Evolutionary conservation across 352 stramenopile genomes (phyloP), one percentile per base, ranked within the genome.

Genomic region (Globisporangium carolinianum): DNA sequence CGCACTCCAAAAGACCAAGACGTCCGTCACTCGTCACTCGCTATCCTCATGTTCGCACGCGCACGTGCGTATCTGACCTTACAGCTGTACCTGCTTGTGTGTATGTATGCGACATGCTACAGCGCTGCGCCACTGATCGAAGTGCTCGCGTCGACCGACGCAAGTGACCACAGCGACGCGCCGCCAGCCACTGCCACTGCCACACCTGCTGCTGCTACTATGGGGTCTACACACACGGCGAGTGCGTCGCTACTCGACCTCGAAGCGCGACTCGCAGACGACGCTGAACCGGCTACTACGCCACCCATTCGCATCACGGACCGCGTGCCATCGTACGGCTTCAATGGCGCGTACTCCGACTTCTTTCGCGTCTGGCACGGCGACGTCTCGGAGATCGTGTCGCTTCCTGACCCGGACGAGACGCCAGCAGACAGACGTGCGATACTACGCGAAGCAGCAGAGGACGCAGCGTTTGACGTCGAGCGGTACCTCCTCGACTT

Each of bases 401-500:
- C 97, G 51, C 72, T 97, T 24, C 89, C 91, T 36, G 80, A 96
- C 47, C 94, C 93, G 1, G 93, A 98, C 48, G 69, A 81, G 47
- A 86, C 76, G 24, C 75, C 76, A n/a, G 71, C 74, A 7, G 65
- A 76, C n/a, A 68, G 94, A 49, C 87, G 93, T 47, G 60, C 75
- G 9, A 59, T 70, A n/a, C 59, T 96, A 53, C 85, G 94, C 18
- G 68, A 95, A 47, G 58, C 76, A 6, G 80, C 79, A 3, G 97
- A 99, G 71, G 76, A 98, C 52, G 58, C 82, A 41, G 87, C 97
- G 46, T 99, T 99, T 74, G 87, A 98, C 70, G 53, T 87, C 8
- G 96, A 98, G 63, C 86, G 97, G 37, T 99, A 99, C 62, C 73
- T 98, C 15, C 82, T 92, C 55, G 97, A 99, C 74, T 94, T 95